Conservation (phyloP, 176 grass and related monocot species). For the Poa annua region DNA sequence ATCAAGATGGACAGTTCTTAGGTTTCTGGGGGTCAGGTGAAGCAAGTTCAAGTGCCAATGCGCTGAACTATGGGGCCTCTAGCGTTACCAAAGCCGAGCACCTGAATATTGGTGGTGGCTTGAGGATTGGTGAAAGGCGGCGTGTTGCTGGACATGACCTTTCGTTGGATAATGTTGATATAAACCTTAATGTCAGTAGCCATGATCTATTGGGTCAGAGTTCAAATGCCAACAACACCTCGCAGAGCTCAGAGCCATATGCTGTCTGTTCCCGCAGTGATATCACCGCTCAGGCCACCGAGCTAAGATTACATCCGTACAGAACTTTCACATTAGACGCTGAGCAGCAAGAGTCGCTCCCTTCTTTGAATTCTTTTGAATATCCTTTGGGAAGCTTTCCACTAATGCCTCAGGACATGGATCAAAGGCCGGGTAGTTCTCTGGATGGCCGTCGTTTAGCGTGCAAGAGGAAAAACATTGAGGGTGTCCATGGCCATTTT, state of each 20-base stretch:
- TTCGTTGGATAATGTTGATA: constrained; percentile 53
- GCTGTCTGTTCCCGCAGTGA: constrained; percentile 26
- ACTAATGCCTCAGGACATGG: constrained; percentile 50
- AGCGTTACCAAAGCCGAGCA: constrained; percentile 52
- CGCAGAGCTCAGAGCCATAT: constrained; percentile 44
- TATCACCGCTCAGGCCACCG: constrained; percentile 35
- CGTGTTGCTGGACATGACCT: constrained; percentile 36
- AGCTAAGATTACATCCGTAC: constrained; percentile 57
- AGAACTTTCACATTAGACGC: constrained; percentile 42
- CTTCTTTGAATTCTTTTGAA: constrained; percentile 45
- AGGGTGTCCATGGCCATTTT: constrained; percentile 58
- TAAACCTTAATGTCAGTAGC: constrained; percentile 42
- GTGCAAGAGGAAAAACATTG: constrained; percentile 83
- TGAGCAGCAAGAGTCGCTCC: constrained; percentile 50
- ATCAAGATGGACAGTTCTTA: constrained; percentile 52
- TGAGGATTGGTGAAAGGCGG: constrained; percentile 58
- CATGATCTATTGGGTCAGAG: constrained; percentile 45
- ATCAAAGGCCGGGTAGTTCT: constrained; percentile 60
- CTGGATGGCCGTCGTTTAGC: constrained; percentile 62
- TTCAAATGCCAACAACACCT: constrained; percentile 43
- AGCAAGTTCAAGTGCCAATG: constrained; percentile 52
- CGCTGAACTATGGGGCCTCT: constrained; percentile 45
- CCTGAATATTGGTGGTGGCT: constrained; percentile 40
- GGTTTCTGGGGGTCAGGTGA: constrained; percentile 65
- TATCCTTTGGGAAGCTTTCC: constrained; percentile 52